Evolutionary conservation across 2,329 filamentous ascomycete genomes (phyloP), one percentile per base, ranked within the genome.

Genomic region (Juglanconis oblonga): DNA sequence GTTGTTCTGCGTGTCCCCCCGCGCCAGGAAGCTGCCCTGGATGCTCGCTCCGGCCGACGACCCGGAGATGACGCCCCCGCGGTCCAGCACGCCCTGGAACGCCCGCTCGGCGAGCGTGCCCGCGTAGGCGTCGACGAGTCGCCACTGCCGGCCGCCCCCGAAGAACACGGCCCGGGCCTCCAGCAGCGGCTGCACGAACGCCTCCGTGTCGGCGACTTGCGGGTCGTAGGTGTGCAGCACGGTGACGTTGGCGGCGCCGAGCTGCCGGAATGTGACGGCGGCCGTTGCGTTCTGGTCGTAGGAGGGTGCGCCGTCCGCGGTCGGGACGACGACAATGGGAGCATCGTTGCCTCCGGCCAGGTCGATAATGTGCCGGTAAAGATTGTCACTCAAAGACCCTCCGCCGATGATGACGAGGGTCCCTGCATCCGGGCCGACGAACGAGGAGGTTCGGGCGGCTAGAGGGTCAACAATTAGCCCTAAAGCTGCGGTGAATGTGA

Each of bases 201-300:
- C 69, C n/a, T 72, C 70, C 9, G 70, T 71, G 58, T 72, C 66
- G 29, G 71, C 71, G 0, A 67, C 67, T 2, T 55, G 55, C 3
- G 62, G 70, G 51, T 72, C 70, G 59, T 71, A 70, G 6, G 70
- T 72, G 65, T 72, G 71, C 35, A 72, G 56, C 3, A 72, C 70
- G 1, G 68, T 72, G 8, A 72, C 68, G 57, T 64, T 65, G 8
- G 56, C 62, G 40, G 67, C 69, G 52, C 70, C 70, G 0, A 72
- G 68, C 0, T 67, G 60, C 9, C 70, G 65, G 59, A 73, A 70
- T 1, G 65, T 60, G 17, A 64, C 59, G 8, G 70, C 71, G 5
- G 62, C 53, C 0, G 67, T 66, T 0, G 68, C 65, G 45, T 70
- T 56, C 51, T 71, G 64, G 65, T 71, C 69, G 64, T 71, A 71